Percentiles rank a stretch among this genome's conserved stretches.
These are phyloP conservation scores for Aureobasidium sp. DNA, from an alignment of 2,329 filamentous ascomycete species.

Conservation along the genomic window DNA sequence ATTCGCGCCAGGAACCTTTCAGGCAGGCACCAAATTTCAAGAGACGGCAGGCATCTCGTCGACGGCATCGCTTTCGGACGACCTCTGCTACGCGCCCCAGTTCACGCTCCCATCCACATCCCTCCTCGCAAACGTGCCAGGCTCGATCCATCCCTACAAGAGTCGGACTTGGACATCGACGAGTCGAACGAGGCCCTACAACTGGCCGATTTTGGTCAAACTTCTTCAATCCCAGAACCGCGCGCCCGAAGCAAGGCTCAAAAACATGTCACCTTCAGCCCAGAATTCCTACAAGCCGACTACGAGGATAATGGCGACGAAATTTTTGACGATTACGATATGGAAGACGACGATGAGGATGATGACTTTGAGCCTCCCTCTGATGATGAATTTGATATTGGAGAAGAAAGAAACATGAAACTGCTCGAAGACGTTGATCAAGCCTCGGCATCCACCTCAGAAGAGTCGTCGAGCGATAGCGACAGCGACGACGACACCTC, in stretches of 20 bases:
- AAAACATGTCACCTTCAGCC: conserved; percentile 4
- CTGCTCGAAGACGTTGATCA: not conserved
- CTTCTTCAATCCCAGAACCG: not conserved
- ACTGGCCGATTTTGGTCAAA: not conserved
- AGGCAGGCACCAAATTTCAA: conserved; percentile 73
- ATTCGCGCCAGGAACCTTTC: conserved; percentile 63
- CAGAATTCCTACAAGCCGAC: conserved; percentile 14
- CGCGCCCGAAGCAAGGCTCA: not conserved
- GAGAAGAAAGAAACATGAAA: not conserved
- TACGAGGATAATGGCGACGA: conserved; percentile 25
- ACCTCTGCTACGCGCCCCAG: conserved; percentile 54
- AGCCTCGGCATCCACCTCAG: not conserved
- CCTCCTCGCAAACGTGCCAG: conserved; percentile 62
- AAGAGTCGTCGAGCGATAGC: conserved; percentile 2
- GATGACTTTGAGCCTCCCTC: conserved; percentile 14
- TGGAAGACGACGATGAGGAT: conserved; percentile 18
- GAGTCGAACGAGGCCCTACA: not conserved
- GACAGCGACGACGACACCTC: not conserved
- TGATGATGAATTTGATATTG: not conserved
- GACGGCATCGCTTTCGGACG: conserved; percentile 82
- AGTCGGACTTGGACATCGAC: not conserved
- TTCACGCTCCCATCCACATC: conserved; percentile 61
- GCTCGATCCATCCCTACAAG: conserved; percentile 21
- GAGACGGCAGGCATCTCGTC: conserved; percentile 70
- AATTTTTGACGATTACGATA: not conserved